Base-by-base conservation (phyloP, 2,329 filamentous ascomycete species). In the Passalora sequoiae region DNA sequence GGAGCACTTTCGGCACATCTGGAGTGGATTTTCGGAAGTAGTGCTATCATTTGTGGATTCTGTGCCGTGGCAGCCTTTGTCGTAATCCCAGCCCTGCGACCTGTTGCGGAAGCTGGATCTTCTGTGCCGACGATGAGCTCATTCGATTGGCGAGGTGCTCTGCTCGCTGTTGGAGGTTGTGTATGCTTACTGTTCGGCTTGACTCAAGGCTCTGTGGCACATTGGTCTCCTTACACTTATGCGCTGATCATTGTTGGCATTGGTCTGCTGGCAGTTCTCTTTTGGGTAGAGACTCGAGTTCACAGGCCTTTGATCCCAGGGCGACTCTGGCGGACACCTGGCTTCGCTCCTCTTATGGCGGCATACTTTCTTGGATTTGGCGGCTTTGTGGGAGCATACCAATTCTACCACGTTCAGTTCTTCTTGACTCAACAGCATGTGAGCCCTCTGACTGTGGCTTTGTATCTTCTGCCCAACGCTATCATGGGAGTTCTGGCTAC, bases 401-500 rank as follows among this genome's bases (percentile, higher is more conserved):
- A 61, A 30, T 60, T 67, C 44, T 69, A 67, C 38, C 64, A 64
- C 10, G 62, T 69, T 24, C 65, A 68, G 38, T 68, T 67, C 51
- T 67, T 55, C 42, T 52, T 60, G 24, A 55, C 47, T n/a, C 60
- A 65, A 54, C 69, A 72, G 44, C 58, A 63, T 9, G 64, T 60
- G 1, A 63, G 58, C 0, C 61, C 70, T 0, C 51, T 72, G 2
- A 69, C 63, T 0, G 65, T 69, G 2, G 68, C 69, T 0, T 53
- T 72, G 0, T 72, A 73, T 37, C 60, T 69, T 15, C 60, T 72
- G 1, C 69, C 70, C 1, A 73, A 73, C 39, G 69, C 63, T 5
- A 51, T 73, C 4, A 61, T 68, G 4, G 70, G 70, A 1, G 63
- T 73, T 0, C 48, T 72, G 4, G 70, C 70, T 0, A 69, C 69